Percentiles rank a stretch among this genome's conserved stretches.
Evolutionary conservation across 345 rosid genomes (phyloP).

Genomic region (Lepidium sativum): DNA sequence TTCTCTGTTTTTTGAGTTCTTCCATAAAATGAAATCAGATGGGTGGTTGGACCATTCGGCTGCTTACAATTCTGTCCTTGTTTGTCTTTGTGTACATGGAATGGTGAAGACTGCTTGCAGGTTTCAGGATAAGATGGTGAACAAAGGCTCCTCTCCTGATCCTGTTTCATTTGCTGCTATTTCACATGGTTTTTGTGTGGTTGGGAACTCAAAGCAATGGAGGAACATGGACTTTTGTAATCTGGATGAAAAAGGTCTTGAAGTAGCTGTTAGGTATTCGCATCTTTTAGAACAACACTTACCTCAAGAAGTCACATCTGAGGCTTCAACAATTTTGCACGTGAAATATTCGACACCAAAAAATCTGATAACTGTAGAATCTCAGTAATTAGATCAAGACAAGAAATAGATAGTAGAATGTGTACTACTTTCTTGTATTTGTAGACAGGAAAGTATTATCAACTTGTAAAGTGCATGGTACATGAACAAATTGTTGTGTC

Average conservation of each 20-base stretch:
- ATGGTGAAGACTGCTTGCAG: conserved; percentile 58
- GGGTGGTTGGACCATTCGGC: conserved; percentile 50
- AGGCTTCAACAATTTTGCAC: conserved; percentile 47
- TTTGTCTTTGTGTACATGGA: conserved; percentile 53
- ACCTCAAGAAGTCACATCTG: conserved; percentile 33
- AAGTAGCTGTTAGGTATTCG: conserved; percentile 42
- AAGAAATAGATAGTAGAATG: conserved; percentile 3
- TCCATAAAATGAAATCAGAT: conserved; percentile 48
- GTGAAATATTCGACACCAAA: conserved; percentile 26
- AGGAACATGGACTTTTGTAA: conserved; percentile 27
- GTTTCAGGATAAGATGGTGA: conserved; percentile 42
- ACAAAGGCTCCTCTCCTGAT: conserved; percentile 52
- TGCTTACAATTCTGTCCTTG: conserved; percentile 49
- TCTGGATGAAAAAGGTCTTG: conserved; percentile 41
- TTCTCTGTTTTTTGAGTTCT: conserved; percentile 41
- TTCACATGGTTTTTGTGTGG: conserved; percentile 57
- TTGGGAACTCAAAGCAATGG: conserved; percentile 53
- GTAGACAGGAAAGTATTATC: background rate
- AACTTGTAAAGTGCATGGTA: background rate
- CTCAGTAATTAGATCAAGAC: conserved; percentile 24
- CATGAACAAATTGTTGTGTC: conserved; percentile 4
- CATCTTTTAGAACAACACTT: conserved; percentile 32
- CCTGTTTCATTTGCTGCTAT: conserved; percentile 53
- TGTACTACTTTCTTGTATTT: conserved; percentile 4
- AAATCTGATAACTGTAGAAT: conserved; percentile 11